Percentiles rank a stretch among this genome's conserved stretches.
Evolutionary conservation across 2,329 filamentous ascomycete species (phyloP).

Genomic region (Ophiostoma pallidulum): DNA sequence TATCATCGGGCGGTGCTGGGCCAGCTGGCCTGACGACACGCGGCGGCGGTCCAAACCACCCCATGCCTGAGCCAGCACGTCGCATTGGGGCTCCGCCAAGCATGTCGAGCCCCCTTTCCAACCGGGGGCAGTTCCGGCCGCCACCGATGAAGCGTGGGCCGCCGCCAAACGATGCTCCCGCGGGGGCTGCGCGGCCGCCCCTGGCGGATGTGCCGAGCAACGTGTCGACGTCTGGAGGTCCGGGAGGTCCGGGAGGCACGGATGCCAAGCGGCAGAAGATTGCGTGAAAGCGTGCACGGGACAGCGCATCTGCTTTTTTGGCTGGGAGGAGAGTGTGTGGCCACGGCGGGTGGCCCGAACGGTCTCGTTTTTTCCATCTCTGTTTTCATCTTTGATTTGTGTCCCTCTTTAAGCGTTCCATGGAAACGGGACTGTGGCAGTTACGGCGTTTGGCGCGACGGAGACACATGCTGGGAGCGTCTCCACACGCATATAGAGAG

Average conservation of each 20-base stretch:
- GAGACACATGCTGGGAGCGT: not conserved
- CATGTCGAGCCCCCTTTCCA: constrained; percentile 46
- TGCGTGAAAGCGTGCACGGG: too few species aligned
- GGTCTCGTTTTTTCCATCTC: too few species aligned
- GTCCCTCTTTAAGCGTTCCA: not conserved
- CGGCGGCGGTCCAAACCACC: constrained; percentile 37
- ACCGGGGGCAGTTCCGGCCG: constrained; percentile 49
- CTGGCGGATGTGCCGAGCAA: constrained; percentile 45
- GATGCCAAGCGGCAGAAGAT: constrained; percentile 45
- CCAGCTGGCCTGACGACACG: not conserved
- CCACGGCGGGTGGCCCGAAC: too few species aligned
- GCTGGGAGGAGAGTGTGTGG: too few species aligned
- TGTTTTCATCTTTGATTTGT: not conserved
- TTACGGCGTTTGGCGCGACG: not conserved
- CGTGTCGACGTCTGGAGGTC: constrained; percentile 18
- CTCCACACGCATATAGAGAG: not conserved
- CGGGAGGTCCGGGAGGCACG: constrained; percentile 23
- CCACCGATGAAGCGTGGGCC: constrained; percentile 48
- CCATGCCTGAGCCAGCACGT: constrained; percentile 43
- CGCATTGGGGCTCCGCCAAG: constrained; percentile 50
- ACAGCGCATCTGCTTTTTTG: too few species aligned
- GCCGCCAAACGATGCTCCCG: constrained; percentile 20
- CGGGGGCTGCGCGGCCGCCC: constrained; percentile 29
- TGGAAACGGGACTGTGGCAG: too few species aligned
- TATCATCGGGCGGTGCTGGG: not conserved